Base-by-base conservation (phyloP, 2,329 filamentous ascomycete species). In the Scedosporium dehoogii region DNA sequence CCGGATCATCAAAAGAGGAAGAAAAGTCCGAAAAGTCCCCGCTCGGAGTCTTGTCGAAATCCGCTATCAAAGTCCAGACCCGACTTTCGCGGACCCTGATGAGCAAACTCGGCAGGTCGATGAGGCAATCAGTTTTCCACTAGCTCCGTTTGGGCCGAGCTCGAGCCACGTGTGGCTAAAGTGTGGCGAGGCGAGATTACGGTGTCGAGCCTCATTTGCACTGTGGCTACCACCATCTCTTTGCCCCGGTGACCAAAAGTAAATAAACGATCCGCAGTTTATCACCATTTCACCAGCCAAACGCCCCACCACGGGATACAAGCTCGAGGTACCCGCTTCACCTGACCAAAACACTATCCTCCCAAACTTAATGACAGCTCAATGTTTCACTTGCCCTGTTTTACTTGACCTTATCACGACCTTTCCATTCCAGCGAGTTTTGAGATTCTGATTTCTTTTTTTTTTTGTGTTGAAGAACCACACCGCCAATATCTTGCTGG, bases 211-310 rank as follows among this genome's bases (percentile, higher is more conserved):
- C 14, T 23, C 48, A 58, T 53, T 14, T 62, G 23, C 53, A 48
- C 59, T 55, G 59, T 61, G 46, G 44, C 21, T 3, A 9, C 27
- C 33, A 10, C 2, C 33, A 38, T 12, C 10, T 38, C 51, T 62
- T 62, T 62, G 51, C 60, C 60, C 51, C 16, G 60, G 53, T 33
- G 60, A 62, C 60, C 51, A 55, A 46, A 55, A 62, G 60, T 62
- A 62, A 62, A 58, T 29, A 62, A 62, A 58, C n/a, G 51, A 23
- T 6, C 9, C 6, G 16, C 33, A 46, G 33, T 38, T n/a, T 23
- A 62, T 62, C 60, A 38, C 53, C 46, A 55, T 41, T 18, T 55
- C 33, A 38, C 33, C 56, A 41, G 4, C 4, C 25, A 18, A 29
- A 51, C 44, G n/a, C 42, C 23, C 9, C 10, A 29, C 59, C 10